Evolutionary conservation across 1,284 basidiomycete species (phyloP), one percentile per base, ranked within the genome.

Genomic region (Pyrrhoderma lamaoense): DNA sequence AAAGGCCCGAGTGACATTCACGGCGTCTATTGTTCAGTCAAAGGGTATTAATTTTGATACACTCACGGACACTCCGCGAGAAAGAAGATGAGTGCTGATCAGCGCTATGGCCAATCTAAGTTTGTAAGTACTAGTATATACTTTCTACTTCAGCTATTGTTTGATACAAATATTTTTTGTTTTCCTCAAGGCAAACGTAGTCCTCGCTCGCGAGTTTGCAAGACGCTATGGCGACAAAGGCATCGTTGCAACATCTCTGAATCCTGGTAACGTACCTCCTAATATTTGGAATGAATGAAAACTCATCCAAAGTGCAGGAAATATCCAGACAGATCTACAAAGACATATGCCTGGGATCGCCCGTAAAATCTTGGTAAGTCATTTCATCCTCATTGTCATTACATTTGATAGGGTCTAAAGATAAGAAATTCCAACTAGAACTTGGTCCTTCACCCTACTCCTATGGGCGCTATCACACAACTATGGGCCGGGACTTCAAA

Each of bases 51-150:
- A 58, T 1, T 56, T 45, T 18, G 52, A 56, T 22, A 54, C 55
- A 5, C 25, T 56, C 31, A 40, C 31, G 19, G 49, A 47, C 47
- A 51, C 46, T 3, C 39, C 42, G 49, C 48, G 22, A 25, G 52
- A n/a, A 64, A 54, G 44, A 65, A 67, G 51, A 35, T 62, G 4
- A 53, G 55, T 2, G 50, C 59, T 3, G 57, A 56, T 51, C 42
- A 55, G 0, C 66, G 75, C 42, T 80, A 80, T 57, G 58, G 59
- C 7, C 73, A 79, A 59, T 72, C 70, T 55, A 82, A 82, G 68
- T 69, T 66, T 58, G 79, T 73, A 46, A 38, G 67, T 61, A 22
- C 7, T 37, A 9, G 9, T 9, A 37, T 37, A 16, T 16, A 9
- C 35, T 37, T 9, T n/a, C n/a, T n/a, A n/a, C n/a, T n/a, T n/a